Base-by-base conservation (phyloP, 1,284 basidiomycete species). In the Laetiporus sulphureus region DNA sequence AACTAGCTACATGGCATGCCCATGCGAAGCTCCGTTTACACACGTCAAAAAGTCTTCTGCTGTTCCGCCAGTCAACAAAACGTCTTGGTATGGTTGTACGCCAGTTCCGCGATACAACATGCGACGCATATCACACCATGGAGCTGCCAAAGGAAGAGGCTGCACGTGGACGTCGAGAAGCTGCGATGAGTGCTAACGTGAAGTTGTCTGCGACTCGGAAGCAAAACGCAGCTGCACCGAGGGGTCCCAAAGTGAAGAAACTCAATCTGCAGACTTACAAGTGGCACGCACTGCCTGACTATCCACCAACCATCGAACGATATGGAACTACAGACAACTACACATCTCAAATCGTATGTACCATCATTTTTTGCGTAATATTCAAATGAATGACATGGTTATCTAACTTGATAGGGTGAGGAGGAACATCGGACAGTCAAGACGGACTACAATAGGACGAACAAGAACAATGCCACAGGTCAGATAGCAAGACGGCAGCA, bases 291-390 rank as follows among this genome's bases (percentile, higher is more conserved):
- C 25, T 27, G 13, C 25, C 25, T 0, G 57, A 69, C 38, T 66
- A 66, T 42, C 37, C 56, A 0, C 24, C 15, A 1, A 45, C 54
- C 0, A 66, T 71, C 7, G 34, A 42, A 5, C 37, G 23, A 2
- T 56, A 53, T 32, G 63, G 66, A 0, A 65, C 64, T 1, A 64
- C 60, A 1, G 67, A 70, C 31, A 59, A 50, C 13, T 64, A 56
- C 24, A 55, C 55, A 0, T 64, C 60, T 0, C 58, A 65, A 25
- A 45, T 49, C 12, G 66, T 68, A 39, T 27, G 25, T 27, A 8
- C 7, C 25, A 8, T 13, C 7, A 27, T 27, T 11, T 5, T 23
- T 20, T 10, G 11, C 18, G 22, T 27, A 13, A 3, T 23, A 3
- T 37, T 13, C 16, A 12, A 13, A 32, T 19, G 19, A 13, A n/a